Conservation (phyloP, 1,284 basidiomycete genomes). For the Laetiporus sulphureus region DNA sequence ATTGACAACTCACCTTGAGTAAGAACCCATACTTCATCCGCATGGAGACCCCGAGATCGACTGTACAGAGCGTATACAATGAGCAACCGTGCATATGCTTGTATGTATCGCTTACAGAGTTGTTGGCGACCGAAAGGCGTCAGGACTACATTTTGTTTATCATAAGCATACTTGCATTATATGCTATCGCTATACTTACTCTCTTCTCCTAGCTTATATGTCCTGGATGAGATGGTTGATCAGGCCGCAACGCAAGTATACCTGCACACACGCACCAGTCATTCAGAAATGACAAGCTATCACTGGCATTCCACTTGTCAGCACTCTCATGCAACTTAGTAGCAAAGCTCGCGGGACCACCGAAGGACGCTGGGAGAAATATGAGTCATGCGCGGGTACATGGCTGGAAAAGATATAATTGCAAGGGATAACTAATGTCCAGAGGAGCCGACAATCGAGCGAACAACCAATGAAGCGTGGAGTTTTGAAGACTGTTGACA, state of each 20-base stretch:
- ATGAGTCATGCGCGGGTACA: too few species aligned
- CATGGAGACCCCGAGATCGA: constrained; percentile 65
- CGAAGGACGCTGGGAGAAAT: constrained; percentile 42
- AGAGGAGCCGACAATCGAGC: neutral
- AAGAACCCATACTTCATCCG: constrained; percentile 79
- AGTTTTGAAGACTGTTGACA: too few species aligned
- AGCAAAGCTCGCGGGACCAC: constrained; percentile 62
- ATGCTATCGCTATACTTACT: constrained; percentile 29
- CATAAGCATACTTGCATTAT: neutral
- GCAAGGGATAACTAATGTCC: too few species aligned
- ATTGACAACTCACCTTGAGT: constrained; percentile 40
- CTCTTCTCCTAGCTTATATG: constrained; percentile 78
- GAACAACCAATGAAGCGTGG: neutral
- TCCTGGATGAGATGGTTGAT: constrained; percentile 38
- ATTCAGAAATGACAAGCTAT: constrained; percentile 68
- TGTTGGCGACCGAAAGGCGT: constrained; percentile 83
- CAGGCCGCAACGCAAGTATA: neutral
- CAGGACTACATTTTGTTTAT: constrained; percentile 40
- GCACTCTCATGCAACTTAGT: constrained; percentile 47
- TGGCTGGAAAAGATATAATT: neutral
- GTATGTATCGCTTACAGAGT: constrained; percentile 51
- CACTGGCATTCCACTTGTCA: constrained; percentile 53
- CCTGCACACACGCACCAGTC: constrained; percentile 43
- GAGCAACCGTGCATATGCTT: neutral
- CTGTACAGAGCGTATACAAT: constrained; percentile 26